phyloP scores from a whole-genome alignment of 2,329 filamentous ascomycete species.

The Amylocarpus encephaloides region DNA sequence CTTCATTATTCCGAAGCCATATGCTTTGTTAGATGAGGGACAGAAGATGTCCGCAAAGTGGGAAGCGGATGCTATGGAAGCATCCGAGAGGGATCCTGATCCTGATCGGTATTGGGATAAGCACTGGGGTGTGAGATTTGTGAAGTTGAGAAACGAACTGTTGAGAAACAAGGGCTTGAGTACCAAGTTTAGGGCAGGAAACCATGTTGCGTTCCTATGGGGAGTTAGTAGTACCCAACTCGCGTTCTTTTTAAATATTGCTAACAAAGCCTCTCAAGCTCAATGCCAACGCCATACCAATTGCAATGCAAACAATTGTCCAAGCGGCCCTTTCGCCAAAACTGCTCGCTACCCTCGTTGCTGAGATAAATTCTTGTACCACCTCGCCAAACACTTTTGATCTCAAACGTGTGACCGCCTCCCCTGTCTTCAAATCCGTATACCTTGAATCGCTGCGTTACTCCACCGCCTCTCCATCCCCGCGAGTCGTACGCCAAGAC shows the following conservation, averaged over 20 bases:
- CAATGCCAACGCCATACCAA: conserved; percentile 13
- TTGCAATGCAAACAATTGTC: conserved; percentile 11
- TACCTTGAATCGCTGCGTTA: conserved; percentile 14
- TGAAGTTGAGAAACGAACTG: conserved; percentile 4
- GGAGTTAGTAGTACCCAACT: conserved; percentile 6
- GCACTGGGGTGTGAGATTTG: conserved; percentile 13
- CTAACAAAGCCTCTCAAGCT: conserved; percentile 1
- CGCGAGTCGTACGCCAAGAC: conserved; percentile 11
- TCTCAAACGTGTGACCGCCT: conserved; percentile 3
- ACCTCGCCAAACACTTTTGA: conserved; percentile 6
- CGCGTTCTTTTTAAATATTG: neutral
- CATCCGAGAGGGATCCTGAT: conserved; percentile 6
- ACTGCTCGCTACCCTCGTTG: conserved; percentile 1
- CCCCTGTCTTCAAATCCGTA: conserved; percentile 10
- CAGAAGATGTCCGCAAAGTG: conserved; percentile 10
- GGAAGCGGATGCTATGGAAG: conserved; percentile 11
- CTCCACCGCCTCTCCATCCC: conserved; percentile 15
- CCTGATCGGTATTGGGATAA: conserved; percentile 11
- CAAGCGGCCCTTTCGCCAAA: conserved; percentile 5
- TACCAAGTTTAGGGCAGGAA: conserved; percentile 11
- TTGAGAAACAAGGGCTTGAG: conserved; percentile 8
- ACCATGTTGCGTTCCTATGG: conserved; percentile 14
- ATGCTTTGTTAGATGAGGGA: conserved; percentile 10
- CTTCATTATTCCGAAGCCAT: conserved; percentile 16
- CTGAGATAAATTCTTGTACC: conserved; percentile 3